These are phyloP conservation scores for Physocladia obscura DNA, from an alignment of 192 early-diverging fungal species.

Conservation along the genomic window DNA sequence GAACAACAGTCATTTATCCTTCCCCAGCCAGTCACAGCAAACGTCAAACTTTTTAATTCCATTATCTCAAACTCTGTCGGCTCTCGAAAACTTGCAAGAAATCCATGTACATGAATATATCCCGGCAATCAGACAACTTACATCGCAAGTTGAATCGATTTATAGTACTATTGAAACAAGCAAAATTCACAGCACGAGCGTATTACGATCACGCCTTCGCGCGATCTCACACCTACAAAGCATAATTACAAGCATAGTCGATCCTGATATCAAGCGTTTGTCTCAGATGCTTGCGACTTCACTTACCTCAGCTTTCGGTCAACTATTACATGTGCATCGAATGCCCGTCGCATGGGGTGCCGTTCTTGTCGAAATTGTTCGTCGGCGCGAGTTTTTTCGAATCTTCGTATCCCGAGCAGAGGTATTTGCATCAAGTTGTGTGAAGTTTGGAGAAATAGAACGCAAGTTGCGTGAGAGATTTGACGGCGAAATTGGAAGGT, in stretches of 20 bases:
- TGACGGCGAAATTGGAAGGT: slow-evolving; percentile 40
- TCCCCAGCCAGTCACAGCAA: background rate
- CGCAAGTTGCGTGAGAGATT: slow-evolving; percentile 42
- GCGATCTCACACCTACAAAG: slow-evolving; percentile 39
- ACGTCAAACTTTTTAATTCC: background rate
- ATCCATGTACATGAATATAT: slow-evolving; percentile 45
- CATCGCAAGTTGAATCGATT: slow-evolving; percentile 22
- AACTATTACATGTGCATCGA: slow-evolving; percentile 52
- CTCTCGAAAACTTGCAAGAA: slow-evolving; percentile 37
- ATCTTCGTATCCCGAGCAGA: slow-evolving; percentile 40
- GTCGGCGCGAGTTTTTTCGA: slow-evolving; percentile 46
- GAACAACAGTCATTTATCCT: background rate
- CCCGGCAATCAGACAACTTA: slow-evolving; percentile 33
- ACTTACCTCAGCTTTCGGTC: slow-evolving; percentile 41
- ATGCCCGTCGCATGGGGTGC: slow-evolving; percentile 57
- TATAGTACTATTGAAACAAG: slow-evolving; percentile 25
- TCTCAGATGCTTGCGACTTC: slow-evolving; percentile 7
- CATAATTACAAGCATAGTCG: slow-evolving; percentile 27
- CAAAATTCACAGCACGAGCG: slow-evolving; percentile 24
- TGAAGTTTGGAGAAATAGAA: slow-evolving; percentile 35
- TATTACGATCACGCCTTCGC: slow-evolving; percentile 33
- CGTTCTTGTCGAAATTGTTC: slow-evolving; percentile 48
- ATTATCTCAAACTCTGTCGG: slow-evolving; percentile 28
- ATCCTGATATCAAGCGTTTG: slow-evolving; percentile 18
- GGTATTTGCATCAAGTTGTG: slow-evolving; percentile 43